Conservation (phyloP, 495 filamentous ascomycete species). For the Symbiotaphrina buchneri region DNA sequence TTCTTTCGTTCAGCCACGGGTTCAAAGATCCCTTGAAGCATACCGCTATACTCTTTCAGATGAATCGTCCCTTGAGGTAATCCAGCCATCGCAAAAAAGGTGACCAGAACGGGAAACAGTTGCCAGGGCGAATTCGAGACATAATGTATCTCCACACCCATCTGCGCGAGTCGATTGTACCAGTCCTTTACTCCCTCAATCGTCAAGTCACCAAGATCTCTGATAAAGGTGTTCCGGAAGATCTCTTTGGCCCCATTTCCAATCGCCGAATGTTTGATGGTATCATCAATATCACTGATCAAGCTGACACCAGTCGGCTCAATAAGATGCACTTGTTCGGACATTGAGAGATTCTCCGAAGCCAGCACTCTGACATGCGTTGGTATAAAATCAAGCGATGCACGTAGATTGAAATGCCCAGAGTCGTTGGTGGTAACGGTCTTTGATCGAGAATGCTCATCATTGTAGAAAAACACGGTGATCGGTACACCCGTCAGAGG, state of each 20-base stretch:
- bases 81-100: slow-evolving; percentile 57
- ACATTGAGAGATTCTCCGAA: slow-evolving; percentile 62
- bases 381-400: slow-evolving; percentile 68
- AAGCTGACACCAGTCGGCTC: slow-evolving; percentile 70
- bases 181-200: slow-evolving; percentile 75
- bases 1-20: slow-evolving; percentile 90
- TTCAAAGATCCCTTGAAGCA: slow-evolving; percentile 95
- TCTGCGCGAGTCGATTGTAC: slow-evolving; percentile 52
- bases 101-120: slow-evolving; percentile 68
- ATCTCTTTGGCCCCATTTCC: slow-evolving; percentile 71
- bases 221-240: slow-evolving; percentile 84
- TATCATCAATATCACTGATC: slow-evolving; percentile 97
- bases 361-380: slow-evolving; percentile 75
- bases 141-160: slow-evolving; percentile 77
- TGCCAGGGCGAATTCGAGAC: slow-evolving; percentile 95
- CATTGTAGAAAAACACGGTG: slow-evolving; percentile 85
- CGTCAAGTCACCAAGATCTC: slow-evolving; percentile 57
- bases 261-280: slow-evolving; percentile 89
- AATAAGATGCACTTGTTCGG: slow-evolving; percentile 49
- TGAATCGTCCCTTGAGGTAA: slow-evolving; percentile 79
- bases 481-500: slow-evolving; percentile 51
- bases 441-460: slow-evolving; percentile 48
- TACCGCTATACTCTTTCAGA: slow-evolving; percentile 82
- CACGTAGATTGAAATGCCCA: slow-evolving; percentile 65
- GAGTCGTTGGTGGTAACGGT: slow-evolving; percentile 63